These are phyloP conservation scores for Sindora glabra DNA, from an alignment of 306 rosid genomes.

Conservation along the genomic window DNA sequence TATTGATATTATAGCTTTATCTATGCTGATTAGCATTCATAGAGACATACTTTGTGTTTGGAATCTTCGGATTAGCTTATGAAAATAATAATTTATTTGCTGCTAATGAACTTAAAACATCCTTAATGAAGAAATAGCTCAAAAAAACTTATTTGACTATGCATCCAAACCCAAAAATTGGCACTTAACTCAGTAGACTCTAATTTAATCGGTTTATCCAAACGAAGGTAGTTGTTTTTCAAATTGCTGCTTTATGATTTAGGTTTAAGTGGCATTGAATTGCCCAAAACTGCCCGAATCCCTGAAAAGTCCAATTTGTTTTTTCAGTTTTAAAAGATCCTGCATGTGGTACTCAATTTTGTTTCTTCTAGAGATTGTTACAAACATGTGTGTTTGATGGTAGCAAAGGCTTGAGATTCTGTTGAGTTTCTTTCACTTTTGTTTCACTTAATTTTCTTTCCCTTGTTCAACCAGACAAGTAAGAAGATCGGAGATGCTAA, in stretches of 20 bases:
- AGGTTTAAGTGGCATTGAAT: neutral
- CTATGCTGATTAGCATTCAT: too few relatives aligned
- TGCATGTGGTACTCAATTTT: neutral
- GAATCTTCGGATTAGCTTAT: too few relatives aligned
- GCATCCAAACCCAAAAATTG: too few relatives aligned
- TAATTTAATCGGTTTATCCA: too few relatives aligned
- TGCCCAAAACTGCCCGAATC: neutral
- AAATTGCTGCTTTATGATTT: neutral
- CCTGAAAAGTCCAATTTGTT: neutral
- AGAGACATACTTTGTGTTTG: too few relatives aligned
- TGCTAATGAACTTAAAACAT: too few relatives aligned
- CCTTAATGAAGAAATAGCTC: too few relatives aligned
- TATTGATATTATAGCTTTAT: too few relatives aligned
- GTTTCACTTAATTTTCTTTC: neutral
- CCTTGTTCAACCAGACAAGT: conserved; percentile 31
- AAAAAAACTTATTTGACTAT: too few relatives aligned
- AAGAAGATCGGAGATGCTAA: conserved; percentile 71
- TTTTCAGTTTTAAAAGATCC: neutral
- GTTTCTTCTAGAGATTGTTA: neutral
- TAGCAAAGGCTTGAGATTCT: neutral
- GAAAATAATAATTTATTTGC: too few relatives aligned
- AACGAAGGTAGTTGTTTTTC: too few relatives aligned
- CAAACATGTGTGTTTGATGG: neutral
- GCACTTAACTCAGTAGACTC: too few relatives aligned
- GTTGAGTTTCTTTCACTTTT: neutral